phyloP scores from a whole-genome alignment of 2,329 filamentous ascomycete genomes.

The Fusarium staphyleae region DNA sequence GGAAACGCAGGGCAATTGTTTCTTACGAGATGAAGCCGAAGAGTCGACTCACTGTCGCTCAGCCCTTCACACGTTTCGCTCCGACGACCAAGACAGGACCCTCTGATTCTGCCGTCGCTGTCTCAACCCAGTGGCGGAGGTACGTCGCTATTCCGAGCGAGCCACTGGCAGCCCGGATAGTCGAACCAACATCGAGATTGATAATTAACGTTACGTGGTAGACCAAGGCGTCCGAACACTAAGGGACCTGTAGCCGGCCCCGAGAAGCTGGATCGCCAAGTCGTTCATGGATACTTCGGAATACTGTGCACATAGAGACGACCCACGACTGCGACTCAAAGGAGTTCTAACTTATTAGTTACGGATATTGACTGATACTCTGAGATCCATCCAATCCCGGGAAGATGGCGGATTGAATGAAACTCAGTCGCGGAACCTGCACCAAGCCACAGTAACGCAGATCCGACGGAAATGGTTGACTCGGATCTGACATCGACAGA shows the following conservation, averaged over 20 bases:
- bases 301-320: not conserved
- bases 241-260: constrained; percentile 12
- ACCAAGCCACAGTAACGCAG: constrained; percentile 21
- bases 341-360: not conserved
- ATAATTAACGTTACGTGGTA: too few species aligned
- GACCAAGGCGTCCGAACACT: constrained; percentile 28
- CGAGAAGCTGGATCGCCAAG: constrained; percentile 14
- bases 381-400: constrained; percentile 15
- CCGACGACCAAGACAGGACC: constrained; percentile 3
- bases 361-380: constrained; percentile 8
- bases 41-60: constrained; percentile 25
- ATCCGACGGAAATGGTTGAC: constrained; percentile 4
- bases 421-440: constrained; percentile 7
- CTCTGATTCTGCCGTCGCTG: constrained; percentile 28
- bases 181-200: constrained; percentile 24
- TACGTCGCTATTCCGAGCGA: constrained; percentile 28
- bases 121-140: constrained; percentile 36
- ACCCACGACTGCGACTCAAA: constrained; percentile 11
- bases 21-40: constrained; percentile 14
- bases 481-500: not conserved
- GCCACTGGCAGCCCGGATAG: constrained; percentile 5
- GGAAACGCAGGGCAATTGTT: constrained; percentile 20
- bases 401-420: constrained; percentile 13
- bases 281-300: too few species aligned
- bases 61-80: constrained; percentile 18